phyloP scores from a whole-genome alignment of 306 rosid genomes.

The Trifolium repens region DNA sequence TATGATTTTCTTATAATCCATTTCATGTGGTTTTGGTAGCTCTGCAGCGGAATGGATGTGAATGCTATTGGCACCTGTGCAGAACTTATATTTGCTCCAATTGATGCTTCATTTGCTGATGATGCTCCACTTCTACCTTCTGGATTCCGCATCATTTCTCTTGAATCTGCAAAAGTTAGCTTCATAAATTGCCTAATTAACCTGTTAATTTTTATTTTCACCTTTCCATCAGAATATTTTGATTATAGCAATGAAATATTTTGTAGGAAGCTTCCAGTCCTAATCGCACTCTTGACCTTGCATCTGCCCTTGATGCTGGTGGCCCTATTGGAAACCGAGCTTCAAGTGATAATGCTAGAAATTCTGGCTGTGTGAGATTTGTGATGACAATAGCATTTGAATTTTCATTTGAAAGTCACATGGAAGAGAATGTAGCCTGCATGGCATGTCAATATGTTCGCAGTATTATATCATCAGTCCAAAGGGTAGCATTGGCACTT shows the following conservation, averaged over 20 bases:
- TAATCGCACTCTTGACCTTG: no score
- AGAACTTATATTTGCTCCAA: slow-evolving; percentile 97
- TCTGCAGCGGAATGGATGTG: slow-evolving; percentile 99
- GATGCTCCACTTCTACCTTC: slow-evolving; percentile 99
- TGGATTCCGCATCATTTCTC: no score
- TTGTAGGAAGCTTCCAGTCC: no score
- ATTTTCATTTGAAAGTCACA: slow-evolving; percentile 95
- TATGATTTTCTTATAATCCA: slow-evolving; percentile 35
- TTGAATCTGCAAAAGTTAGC: no score
- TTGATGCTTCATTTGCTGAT: slow-evolving; percentile 98
- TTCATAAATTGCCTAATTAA: no score
- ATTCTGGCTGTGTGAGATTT: slow-evolving; percentile 79
- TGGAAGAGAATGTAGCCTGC: slow-evolving; percentile 98
- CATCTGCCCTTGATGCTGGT: slow-evolving; percentile 95
- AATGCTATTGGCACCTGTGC: slow-evolving; percentile 96
- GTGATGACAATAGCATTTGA: slow-evolving; percentile 99
- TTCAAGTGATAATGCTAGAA: slow-evolving; percentile 66
- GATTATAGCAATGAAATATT: no score
- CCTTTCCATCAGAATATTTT: no score
- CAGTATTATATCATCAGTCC: slow-evolving; percentile 98
- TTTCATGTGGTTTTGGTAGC: slow-evolving; percentile 55
- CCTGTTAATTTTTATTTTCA: no score
- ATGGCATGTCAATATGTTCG: slow-evolving; percentile 99
- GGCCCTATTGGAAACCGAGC: slow-evolving; percentile 83
- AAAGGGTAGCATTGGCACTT: slow-evolving; percentile 95